Evolutionary conservation across 768 basidiomycete genomes (phyloP).

Genomic region (Naganishia vishniacii): DNA sequence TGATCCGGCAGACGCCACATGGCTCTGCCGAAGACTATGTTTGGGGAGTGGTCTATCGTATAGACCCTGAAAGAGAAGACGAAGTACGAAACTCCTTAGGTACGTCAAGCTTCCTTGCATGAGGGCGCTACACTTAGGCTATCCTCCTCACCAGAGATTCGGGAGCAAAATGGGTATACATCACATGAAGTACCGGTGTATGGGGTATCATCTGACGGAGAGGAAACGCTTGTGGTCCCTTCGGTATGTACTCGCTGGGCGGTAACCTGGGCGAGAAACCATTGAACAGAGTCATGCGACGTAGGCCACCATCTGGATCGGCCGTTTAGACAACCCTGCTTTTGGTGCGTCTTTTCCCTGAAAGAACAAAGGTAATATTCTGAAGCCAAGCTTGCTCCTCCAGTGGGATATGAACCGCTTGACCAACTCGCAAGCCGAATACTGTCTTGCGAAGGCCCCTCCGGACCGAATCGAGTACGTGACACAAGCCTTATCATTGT

Average conservation of each 20-base stretch:
- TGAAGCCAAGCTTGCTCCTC: background rate
- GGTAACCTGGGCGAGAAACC: background rate
- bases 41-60: slow-evolving; percentile 87
- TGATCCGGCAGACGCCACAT: slow-evolving; percentile 53
- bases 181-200: slow-evolving; percentile 71
- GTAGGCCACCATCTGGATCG: slow-evolving; percentile 66
- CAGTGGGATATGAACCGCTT: slow-evolving; percentile 80
- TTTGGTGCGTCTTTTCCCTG: too few species aligned
- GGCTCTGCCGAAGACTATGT: slow-evolving; percentile 56
- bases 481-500: too few species aligned
- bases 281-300: slow-evolving; percentile 4
- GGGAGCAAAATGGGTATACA: slow-evolving; percentile 77
- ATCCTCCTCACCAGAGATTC: slow-evolving; percentile 3
- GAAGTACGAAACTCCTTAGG: slow-evolving; percentile 82
- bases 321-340: slow-evolving; percentile 76
- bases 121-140: too few species aligned
- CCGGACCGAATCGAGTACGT: slow-evolving; percentile 78
- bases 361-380: too few species aligned
- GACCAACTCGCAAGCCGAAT: slow-evolving; percentile 64
- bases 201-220: slow-evolving; percentile 56
- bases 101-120: slow-evolving; percentile 47
- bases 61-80: slow-evolving; percentile 66
- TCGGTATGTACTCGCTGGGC: background rate
- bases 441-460: slow-evolving; percentile 72
- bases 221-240: slow-evolving; percentile 2